These are phyloP conservation scores for Phytopythium chamaehyphon DNA, from an alignment of 352 stramenopile genomes.

Conservation along the genomic window DNA sequence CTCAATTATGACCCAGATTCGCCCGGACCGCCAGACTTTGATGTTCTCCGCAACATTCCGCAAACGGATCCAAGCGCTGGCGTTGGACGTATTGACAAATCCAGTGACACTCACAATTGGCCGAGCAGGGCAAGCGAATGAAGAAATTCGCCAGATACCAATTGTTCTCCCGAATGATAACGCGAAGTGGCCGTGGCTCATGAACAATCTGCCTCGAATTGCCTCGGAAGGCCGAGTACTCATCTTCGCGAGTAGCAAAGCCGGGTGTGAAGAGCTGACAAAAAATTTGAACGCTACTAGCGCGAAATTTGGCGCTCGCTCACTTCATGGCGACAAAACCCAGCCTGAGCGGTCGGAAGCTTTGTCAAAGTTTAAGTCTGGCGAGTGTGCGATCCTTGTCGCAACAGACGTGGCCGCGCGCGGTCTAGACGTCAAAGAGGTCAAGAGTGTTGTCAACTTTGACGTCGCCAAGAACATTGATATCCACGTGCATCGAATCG, in stretches of 20 bases:
- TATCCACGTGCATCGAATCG: conserved; percentile 88
- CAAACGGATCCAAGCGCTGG: conserved; percentile 59
- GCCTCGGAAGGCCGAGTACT: conserved; percentile 73
- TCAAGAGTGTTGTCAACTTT: conserved; percentile 90
- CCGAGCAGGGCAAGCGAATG: conserved; percentile 79
- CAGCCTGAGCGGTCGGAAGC: conserved; percentile 73
- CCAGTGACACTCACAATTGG: conserved; percentile 85
- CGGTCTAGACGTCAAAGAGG: conserved; percentile 86
- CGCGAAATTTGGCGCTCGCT: conserved; percentile 24
- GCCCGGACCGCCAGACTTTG: conserved; percentile 81
- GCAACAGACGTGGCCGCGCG: conserved; percentile 87
- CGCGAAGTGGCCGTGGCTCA: conserved; percentile 87
- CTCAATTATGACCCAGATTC: conserved; percentile 79
- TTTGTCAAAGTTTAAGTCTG: conserved; percentile 58
- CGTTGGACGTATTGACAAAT: conserved; percentile 72
- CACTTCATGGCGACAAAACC: conserved; percentile 79
- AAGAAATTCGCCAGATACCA: conserved; percentile 84
- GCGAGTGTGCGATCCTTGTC: conserved; percentile 66
- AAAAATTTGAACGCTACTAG: conserved; percentile 49
- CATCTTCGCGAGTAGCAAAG: conserved; percentile 85
- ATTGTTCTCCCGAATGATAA: conserved; percentile 70
- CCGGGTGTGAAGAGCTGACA: conserved; percentile 78
- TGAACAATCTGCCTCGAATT: conserved; percentile 49
- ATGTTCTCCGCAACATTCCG: conserved; percentile 89
- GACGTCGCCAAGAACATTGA: conserved; percentile 92